phyloP scores from a whole-genome alignment of 257 asterid genomes.

The Euphrasia confusa region DNA sequence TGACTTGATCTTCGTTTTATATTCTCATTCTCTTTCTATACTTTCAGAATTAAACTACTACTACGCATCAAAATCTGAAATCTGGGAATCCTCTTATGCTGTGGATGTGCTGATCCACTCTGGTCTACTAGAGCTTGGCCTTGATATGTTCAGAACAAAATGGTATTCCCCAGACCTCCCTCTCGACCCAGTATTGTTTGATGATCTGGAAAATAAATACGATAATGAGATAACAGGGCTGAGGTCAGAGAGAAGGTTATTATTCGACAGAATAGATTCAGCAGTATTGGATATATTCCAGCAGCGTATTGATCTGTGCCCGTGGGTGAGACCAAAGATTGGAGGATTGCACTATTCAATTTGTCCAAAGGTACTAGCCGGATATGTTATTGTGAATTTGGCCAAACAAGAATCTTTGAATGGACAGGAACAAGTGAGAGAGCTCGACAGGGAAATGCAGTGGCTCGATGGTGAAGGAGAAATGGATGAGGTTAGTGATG shows the following conservation, averaged over 20 bases:
- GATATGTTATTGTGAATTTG: conserved; percentile 31
- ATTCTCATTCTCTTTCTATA: conserved; percentile 8
- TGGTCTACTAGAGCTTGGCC: conserved; percentile 43
- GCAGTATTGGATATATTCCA: conserved; percentile 39
- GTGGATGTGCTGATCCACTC: conserved; percentile 47
- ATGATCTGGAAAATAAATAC: conserved; percentile 53
- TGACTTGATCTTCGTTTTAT: neutral
- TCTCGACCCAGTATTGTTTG: conserved; percentile 44
- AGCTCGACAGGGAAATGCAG: conserved; percentile 38
- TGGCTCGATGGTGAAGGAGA: conserved; percentile 26
- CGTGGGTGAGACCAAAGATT: conserved; percentile 42
- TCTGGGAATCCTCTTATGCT: conserved; percentile 56
- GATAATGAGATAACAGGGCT: conserved; percentile 13
- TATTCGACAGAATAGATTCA: conserved; percentile 55
- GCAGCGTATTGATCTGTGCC: conserved; percentile 35
- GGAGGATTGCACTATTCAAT: conserved; percentile 14
- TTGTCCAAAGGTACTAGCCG: conserved; percentile 30
- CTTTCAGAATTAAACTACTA: conserved; percentile 23
- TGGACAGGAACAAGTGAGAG: conserved; percentile 25
- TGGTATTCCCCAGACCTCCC: conserved; percentile 59
- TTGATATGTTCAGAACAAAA: conserved; percentile 28
- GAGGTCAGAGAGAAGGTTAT: conserved; percentile 46
- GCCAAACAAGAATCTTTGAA: conserved; percentile 29
- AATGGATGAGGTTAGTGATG: conserved; percentile 19
- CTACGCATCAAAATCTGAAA: conserved; percentile 20